Conservation (phyloP, 2,329 filamentous ascomycete genomes). For the Colletotrichum sp. region DNA sequence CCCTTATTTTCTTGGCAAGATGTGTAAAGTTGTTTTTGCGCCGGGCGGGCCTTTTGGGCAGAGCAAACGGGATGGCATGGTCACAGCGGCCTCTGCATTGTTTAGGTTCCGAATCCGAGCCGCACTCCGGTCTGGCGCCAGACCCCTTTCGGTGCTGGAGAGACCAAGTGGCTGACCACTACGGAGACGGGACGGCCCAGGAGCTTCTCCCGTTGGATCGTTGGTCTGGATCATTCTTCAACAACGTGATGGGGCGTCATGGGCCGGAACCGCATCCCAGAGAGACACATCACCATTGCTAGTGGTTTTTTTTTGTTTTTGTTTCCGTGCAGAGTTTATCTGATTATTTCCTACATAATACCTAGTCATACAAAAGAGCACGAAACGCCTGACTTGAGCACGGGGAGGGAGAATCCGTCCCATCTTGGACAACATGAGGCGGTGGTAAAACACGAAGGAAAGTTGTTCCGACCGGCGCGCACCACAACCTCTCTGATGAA, state of each 20-base stretch:
- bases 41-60: background rate
- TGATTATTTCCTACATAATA: background rate
- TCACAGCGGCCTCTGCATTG: background rate
- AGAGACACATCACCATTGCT: background rate
- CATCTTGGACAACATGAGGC: background rate
- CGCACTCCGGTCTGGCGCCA: background rate
- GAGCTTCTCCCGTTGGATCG: background rate
- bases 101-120: background rate
- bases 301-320: background rate
- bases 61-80: background rate
- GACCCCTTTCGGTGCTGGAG: background rate
- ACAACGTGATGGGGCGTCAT: background rate
- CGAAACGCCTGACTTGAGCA: background rate
- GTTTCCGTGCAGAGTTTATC: background rate
- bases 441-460: slow-evolving; percentile 9
- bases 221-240: background rate
- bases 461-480: background rate
- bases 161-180: background rate
- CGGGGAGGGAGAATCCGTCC: background rate
- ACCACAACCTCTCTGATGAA: background rate
- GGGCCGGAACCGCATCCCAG: background rate
- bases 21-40: background rate
- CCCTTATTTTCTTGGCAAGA: background rate
- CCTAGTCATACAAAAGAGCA: background rate
- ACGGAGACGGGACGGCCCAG: background rate